A percentile compares a stretch with the other conserved stretches of the same genome.
Evolutionary conservation across 169 alveolate genomes (phyloP).

Genomic region (Plasmodium vivax): DNA sequence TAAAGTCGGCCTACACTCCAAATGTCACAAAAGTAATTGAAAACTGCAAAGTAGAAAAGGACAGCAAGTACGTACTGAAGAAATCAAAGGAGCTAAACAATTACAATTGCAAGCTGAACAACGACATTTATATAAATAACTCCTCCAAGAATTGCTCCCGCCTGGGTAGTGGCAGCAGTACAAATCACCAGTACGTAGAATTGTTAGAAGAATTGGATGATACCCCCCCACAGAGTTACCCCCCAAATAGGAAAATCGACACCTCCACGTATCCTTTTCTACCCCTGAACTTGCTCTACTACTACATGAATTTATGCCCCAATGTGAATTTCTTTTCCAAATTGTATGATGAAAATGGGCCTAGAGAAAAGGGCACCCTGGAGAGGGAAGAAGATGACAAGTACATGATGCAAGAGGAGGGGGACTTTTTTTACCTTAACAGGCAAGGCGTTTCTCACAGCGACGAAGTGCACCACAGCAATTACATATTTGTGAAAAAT

Average conservation of each 20-base stretch:
- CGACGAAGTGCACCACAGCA: background rate
- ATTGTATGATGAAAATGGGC: constrained; percentile 13
- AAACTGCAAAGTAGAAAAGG: constrained; percentile 51
- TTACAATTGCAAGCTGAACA: constrained; percentile 54
- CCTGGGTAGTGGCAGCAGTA: constrained; percentile 32
- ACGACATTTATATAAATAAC: constrained; percentile 71
- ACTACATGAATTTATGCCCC: constrained; percentile 61
- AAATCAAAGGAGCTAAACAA: constrained; percentile 72
- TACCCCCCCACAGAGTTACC: background rate
- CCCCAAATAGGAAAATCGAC: background rate
- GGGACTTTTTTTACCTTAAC: background rate
- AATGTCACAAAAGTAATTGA: constrained; percentile 57
- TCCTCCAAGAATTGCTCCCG: constrained; percentile 55
- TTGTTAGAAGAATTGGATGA: constrained; percentile 73
- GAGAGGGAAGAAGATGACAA: background rate
- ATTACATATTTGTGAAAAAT: constrained; percentile 52
- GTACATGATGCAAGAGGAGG: background rate
- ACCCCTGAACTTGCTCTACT: constrained; percentile 36
- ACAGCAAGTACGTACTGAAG: constrained; percentile 40
- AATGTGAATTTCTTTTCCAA: constrained; percentile 18
- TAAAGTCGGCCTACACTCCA: constrained; percentile 49
- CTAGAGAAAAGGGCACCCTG: background rate
- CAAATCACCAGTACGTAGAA: constrained; percentile 53
- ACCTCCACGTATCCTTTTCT: constrained; percentile 29
- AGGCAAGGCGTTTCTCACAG: constrained; percentile 6